Evolutionary conservation across 2,329 filamentous ascomycete genomes (phyloP).

Genomic region (Beauveria pseudobassiana): DNA sequence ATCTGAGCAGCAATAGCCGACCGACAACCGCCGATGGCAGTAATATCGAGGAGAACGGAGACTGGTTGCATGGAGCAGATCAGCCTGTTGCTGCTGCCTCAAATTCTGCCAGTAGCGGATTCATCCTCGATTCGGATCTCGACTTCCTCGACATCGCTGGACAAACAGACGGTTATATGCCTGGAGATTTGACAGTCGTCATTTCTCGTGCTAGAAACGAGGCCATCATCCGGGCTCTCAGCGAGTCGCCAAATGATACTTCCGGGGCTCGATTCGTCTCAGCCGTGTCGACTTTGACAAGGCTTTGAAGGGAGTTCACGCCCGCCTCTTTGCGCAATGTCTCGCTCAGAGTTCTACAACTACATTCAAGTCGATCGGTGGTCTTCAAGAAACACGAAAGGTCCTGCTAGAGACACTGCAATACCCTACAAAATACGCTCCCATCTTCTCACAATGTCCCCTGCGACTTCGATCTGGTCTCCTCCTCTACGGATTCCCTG

Average conservation of each 20-base stretch:
- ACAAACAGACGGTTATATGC: slow-evolving; percentile 96
- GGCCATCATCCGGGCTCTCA: slow-evolving; percentile 78
- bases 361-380: slow-evolving; percentile 87
- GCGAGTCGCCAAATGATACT: slow-evolving; percentile 38
- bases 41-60: slow-evolving; percentile 46
- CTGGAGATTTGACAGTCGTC: slow-evolving; percentile 80
- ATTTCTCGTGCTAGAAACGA: slow-evolving; percentile 85
- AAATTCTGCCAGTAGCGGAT: slow-evolving; percentile 45
- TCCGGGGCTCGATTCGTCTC: slow-evolving; percentile 52
- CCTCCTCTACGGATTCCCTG: slow-evolving; percentile 88
- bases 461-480: slow-evolving; percentile 89
- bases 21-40: slow-evolving; percentile 50
- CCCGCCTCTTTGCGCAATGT: slow-evolving; percentile 93
- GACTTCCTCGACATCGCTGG: slow-evolving; percentile 92
- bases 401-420: slow-evolving; percentile 92
- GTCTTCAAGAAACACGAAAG: slow-evolving; percentile 75
- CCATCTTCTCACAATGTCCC: slow-evolving; percentile 93
- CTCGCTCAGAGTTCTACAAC: slow-evolving; percentile 88
- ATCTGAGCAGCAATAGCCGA: slow-evolving; percentile 41
- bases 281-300: slow-evolving; percentile 70
- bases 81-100: slow-evolving; percentile 38
- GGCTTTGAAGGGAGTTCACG: slow-evolving; percentile 85
- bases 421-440: slow-evolving; percentile 95
- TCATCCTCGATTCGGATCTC: slow-evolving; percentile 66
- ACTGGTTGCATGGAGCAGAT: slow-evolving; percentile 71